Base-by-base conservation (phyloP, 495 filamentous ascomycete species). In the Penicillium taxi region DNA sequence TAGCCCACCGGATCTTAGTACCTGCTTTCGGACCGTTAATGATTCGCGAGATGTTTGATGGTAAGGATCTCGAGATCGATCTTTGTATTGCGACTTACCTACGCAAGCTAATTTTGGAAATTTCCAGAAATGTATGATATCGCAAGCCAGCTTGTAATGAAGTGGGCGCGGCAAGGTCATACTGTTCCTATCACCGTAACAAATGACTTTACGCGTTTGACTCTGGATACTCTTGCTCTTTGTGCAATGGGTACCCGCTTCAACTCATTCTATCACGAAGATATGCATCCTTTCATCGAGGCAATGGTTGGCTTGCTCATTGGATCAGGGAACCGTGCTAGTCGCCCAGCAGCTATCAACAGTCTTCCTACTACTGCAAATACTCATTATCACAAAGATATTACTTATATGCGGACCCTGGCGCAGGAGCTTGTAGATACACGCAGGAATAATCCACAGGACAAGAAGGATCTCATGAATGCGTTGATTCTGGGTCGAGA, bases 241-340 rank as follows among this genome's bases (percentile, higher is more conserved):
- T 85, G 80, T 47, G 61, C 82, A 0, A 84, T 88, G 80, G 76
- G 74, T 19, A 79, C 67, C 27, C 75, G 83, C 12, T 88, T 87
- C 65, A 87, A 88, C 48, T 78, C 73, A 8, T 86, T 80, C 55
- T 86, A 86, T 45, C 64, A 67, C 21, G 74, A 81, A 17, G 69
- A 78, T 0, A 47, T 78, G 41, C 80, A 85, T 45, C 78, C 80
- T 1, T 85, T 86, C 43, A 60, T 86, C 16, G 52, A 61, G 17
- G 77, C 80, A 6, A 83, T 86, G 82, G 59, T 57, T 16, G 69
- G 59, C 9, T 67, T 80, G 23, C 59, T 88, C 3, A 25, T 45
- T 15, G 80, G 75, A 35, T 72, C 74, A 3, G 74, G 72, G 9
- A 47, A 55, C 17, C 66, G 80, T 11, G 39, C 69, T 6, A 53